Conservation (phyloP, 768 basidiomycete species). For the Postia placenta region DNA sequence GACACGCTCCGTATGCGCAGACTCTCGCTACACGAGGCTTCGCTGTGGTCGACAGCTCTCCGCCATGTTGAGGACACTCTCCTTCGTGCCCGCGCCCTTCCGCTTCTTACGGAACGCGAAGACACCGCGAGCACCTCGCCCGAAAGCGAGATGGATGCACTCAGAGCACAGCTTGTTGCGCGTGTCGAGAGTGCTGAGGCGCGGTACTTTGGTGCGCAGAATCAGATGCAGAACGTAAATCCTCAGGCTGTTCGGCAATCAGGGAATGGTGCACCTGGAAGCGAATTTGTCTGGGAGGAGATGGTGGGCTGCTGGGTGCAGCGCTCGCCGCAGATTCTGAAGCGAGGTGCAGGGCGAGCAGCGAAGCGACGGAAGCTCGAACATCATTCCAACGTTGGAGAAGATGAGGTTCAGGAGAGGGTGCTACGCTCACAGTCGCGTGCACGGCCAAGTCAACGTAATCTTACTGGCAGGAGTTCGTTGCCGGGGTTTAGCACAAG, state of each 20-base stretch:
- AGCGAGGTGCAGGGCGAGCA: background rate
- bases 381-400: background rate
- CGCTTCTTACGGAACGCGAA: too few species aligned
- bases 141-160: conserved; percentile 24
- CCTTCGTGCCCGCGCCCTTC: too few species aligned
- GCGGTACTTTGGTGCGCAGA: conserved; percentile 33
- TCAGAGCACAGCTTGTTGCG: conserved; percentile 37
- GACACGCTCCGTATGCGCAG: conserved; percentile 26
- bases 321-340: conserved; percentile 23
- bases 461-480: background rate
- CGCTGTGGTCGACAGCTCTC: conserved; percentile 47
- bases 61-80: conserved; percentile 35
- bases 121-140: too few species aligned
- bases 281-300: conserved; percentile 45
- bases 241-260: background rate
- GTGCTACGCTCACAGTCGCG: background rate
- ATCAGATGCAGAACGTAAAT: background rate
- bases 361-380: conserved; percentile 5
- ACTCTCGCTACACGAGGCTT: conserved; percentile 40
- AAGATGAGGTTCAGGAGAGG: background rate
- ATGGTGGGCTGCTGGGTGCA: conserved; percentile 40
- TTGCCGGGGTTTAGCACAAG: background rate
- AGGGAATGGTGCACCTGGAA: background rate
- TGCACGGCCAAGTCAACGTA: background rate
- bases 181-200: conserved; percentile 46